Evolutionary conservation across 208 protist species (phyloP).

Genomic region (Phytomonas francai): DNA sequence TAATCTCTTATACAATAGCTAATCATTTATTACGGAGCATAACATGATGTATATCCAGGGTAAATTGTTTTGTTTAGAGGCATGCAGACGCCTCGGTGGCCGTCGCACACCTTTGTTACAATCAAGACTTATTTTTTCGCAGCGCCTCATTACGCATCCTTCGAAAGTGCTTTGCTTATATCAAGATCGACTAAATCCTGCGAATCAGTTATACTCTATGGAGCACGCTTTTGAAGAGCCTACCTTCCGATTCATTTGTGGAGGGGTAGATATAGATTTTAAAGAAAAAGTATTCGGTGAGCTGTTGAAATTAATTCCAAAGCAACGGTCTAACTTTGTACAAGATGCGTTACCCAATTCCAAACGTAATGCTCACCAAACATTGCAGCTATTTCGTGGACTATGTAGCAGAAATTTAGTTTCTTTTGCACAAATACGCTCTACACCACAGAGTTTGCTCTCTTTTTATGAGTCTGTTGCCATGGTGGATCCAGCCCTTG

Average conservation of each 20-base stretch:
- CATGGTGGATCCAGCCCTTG: constrained; percentile 44
- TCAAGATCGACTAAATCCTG: not conserved
- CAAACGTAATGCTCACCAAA: constrained; percentile 10
- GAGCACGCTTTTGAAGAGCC: constrained; percentile 83
- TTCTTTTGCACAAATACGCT: constrained; percentile 76
- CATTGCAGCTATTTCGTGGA: constrained; percentile 50
- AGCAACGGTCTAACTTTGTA: constrained; percentile 48
- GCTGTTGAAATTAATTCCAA: constrained; percentile 41
- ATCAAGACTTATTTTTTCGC: constrained; percentile 4
- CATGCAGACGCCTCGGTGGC: not conserved
- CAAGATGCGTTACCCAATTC: constrained; percentile 3
- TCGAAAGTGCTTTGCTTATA: not conserved
- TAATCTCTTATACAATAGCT: not conserved
- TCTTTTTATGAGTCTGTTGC: constrained; percentile 78
- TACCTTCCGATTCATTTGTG: constrained; percentile 77
- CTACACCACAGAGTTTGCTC: constrained; percentile 52
- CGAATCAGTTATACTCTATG: constrained; percentile 50
- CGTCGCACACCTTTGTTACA: not conserved
- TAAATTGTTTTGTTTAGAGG: not conserved
- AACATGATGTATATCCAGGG: not conserved
- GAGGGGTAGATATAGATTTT: constrained; percentile 79
- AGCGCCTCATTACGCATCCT: not conserved
- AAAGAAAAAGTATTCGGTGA: constrained; percentile 64
- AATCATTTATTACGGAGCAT: not conserved
- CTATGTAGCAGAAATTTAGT: constrained; percentile 45